These are phyloP conservation scores for Tubosaeta sp. DNA, from an alignment of 768 basidiomycete genomes.

Conservation along the genomic window DNA sequence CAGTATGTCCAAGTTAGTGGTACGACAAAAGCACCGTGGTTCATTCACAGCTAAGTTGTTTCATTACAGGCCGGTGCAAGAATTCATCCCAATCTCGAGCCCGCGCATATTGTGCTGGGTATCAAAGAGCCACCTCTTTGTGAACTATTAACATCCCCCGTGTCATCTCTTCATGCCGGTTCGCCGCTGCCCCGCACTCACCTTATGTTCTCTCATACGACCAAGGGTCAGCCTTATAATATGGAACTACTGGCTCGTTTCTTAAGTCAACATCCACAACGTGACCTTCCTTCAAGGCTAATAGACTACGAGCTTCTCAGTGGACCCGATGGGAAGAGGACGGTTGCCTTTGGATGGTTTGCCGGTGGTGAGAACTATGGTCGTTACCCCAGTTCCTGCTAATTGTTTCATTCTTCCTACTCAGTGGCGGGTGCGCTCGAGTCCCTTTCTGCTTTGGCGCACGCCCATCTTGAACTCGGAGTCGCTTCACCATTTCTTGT, in stretches of 20 bases:
- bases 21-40: neutral
- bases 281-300: slow-evolving; percentile 42
- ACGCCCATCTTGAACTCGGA: slow-evolving; percentile 73
- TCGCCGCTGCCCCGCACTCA: slow-evolving; percentile 54
- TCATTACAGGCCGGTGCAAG: slow-evolving; percentile 69
- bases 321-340: slow-evolving; percentile 58
- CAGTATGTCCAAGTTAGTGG: slow-evolving; percentile 62
- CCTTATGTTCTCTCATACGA: slow-evolving; percentile 90
- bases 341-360: slow-evolving; percentile 89
- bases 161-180: slow-evolving; percentile 23
- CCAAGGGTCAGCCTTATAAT: slow-evolving; percentile 85
- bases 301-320: slow-evolving; percentile 87
- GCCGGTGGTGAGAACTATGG: slow-evolving; percentile 63
- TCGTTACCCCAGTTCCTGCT: neutral
- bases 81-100: slow-evolving; percentile 49
- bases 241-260: slow-evolving; percentile 71
- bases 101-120: slow-evolving; percentile 75
- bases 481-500: slow-evolving; percentile 82
- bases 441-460: slow-evolving; percentile 72
- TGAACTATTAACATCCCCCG: slow-evolving; percentile 50
- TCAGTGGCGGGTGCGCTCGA: slow-evolving; percentile 82
- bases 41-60: neutral
- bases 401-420: slow-evolving; percentile 4
- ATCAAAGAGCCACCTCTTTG: slow-evolving; percentile 82
- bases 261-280: slow-evolving; percentile 32